Base-by-base conservation (phyloP, 192 early-diverging fungal genomes). In the Physocladia obscura region DNA sequence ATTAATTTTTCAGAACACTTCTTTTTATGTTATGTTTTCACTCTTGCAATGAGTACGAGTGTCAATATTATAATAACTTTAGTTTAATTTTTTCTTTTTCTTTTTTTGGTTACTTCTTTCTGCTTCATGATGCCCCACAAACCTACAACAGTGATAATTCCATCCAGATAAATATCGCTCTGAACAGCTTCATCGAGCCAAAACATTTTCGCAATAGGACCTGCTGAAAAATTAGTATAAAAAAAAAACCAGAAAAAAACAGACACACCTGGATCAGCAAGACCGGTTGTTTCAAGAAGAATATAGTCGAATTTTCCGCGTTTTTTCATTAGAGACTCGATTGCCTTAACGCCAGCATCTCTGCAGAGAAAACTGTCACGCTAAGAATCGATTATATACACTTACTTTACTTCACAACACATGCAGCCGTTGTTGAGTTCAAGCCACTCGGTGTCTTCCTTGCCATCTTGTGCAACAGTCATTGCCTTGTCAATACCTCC, bases 341-440 rank as follows among this genome's bases (percentile, higher is more conserved):
- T 92, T 1, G 95, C 95, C 67, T 92, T 87, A 0, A 99, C 90
- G 11, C 95, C 97, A 60, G 91, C 88, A 77, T 99, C 95, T 71
- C 89, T 92, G 78, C 19, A 27, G 0, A 67, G 26, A 37, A 48
- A 19, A 49, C n/a, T n/a, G 22, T 27, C 47, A 31, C 19, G 24
- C 29, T 38, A 36, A 34, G 37, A 60, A 54, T 63, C 57, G 50
- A 29, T 24, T 0, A 49, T 37, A 22, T 37, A 34, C 21, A 50
- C 52, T 35, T 81, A 92, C 91, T 97, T 97, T 69, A 98, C 87
- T 0, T 95, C 92, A 76, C 97, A 99, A 77, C 97, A 99, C 49
- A 99, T 81, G 74, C 97, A 99, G 0, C 97, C 97, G 80, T 99
- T 99, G 40, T 87, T 85, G 52, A 99, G 79, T 74, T 99, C 97